phyloP scores from a whole-genome alignment of 768 basidiomycete species.

The Bullera alba region DNA sequence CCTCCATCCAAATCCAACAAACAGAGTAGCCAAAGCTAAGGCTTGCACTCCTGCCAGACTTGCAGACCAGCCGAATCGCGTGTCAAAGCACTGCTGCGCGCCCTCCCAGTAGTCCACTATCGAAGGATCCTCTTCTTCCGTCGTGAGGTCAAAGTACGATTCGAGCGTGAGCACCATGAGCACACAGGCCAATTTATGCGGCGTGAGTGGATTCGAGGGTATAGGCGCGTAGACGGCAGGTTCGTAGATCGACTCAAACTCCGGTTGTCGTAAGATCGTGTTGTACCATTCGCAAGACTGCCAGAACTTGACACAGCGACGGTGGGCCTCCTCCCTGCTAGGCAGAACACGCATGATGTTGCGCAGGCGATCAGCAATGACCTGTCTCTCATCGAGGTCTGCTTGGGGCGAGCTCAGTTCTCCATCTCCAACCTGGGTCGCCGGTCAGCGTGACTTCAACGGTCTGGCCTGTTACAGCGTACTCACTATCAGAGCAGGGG shows the following conservation, averaged over 20 bases:
- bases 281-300: slow-evolving; percentile 27
- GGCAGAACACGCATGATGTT: slow-evolving; percentile 28
- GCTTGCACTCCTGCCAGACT: slow-evolving; percentile 39
- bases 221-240: slow-evolving; percentile 37
- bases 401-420: not conserved
- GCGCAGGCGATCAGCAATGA: slow-evolving; percentile 23
- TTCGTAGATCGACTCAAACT: slow-evolving; percentile 32
- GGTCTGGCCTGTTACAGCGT: not conserved
- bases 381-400: slow-evolving; percentile 20
- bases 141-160: slow-evolving; percentile 26
- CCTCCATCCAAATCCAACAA: slow-evolving; percentile 39
- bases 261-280: slow-evolving; percentile 25
- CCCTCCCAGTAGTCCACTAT: slow-evolving; percentile 34
- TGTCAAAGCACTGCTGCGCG: slow-evolving; percentile 36
- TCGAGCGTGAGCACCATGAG: slow-evolving; percentile 32
- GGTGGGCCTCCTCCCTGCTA: slow-evolving; percentile 18
- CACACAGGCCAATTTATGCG: slow-evolving; percentile 39
- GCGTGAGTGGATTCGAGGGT: slow-evolving; percentile 32
- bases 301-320: slow-evolving; percentile 23
- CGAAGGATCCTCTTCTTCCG: slow-evolving; percentile 22
- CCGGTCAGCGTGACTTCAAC: not conserved
- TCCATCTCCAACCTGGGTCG: not conserved
- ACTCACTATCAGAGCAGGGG: slow-evolving; percentile 36
- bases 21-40: slow-evolving; percentile 25
- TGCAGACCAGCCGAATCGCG: slow-evolving; percentile 34